Evolutionary conservation across 495 filamentous ascomycete species (phyloP).

Genomic region (Entonaema liquescens): DNA sequence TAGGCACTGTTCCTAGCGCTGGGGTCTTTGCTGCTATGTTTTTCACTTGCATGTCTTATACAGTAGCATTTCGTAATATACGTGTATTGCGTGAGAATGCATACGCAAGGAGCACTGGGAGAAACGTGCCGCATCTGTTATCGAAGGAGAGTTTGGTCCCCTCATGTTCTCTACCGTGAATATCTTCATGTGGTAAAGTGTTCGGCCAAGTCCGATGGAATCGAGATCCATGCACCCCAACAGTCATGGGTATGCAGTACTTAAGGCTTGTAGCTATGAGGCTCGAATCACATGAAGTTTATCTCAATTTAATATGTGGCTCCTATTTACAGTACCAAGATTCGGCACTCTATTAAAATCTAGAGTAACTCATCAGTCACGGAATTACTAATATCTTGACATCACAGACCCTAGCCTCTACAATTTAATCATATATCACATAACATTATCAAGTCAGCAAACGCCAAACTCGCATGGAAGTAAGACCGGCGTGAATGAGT

Average conservation of each 20-base stretch:
- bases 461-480: constrained; percentile 12
- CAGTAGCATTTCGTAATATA: not conserved
- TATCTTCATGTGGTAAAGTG: not conserved
- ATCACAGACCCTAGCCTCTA: not conserved
- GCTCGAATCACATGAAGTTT: constrained; percentile 9
- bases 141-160: not conserved
- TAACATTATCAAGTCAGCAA: not conserved
- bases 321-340: not conserved
- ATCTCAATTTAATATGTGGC: not conserved
- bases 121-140: not conserved
- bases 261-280: not conserved
- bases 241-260: not conserved
- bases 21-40: not conserved
- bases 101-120: not conserved
- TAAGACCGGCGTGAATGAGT: not conserved
- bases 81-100: not conserved
- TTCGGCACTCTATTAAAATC: not conserved
- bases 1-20: not conserved
- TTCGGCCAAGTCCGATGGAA: not conserved
- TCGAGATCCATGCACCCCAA: not conserved
- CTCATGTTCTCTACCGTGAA: constrained; percentile 12
- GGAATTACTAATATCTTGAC: not conserved
- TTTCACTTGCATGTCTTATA: too few species aligned
- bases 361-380: not conserved
- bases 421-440: constrained; percentile 3